Evolutionary conservation across 1,284 basidiomycete genomes (phyloP), one percentile per base, ranked within the genome.

Genomic region (Pseudozyma hubeiensis): DNA sequence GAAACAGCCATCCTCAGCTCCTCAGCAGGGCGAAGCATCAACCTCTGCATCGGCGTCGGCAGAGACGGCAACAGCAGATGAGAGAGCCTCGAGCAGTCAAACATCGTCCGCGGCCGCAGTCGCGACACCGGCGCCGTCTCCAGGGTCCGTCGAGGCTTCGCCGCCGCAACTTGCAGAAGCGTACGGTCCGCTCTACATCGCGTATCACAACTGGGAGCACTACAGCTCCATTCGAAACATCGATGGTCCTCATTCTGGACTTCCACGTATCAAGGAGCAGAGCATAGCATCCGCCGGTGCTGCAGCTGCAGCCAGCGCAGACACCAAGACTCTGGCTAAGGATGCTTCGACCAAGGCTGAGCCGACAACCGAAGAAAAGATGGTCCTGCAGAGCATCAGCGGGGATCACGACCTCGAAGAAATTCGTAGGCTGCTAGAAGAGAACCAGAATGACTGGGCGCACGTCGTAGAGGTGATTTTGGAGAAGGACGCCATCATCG

Each of bases 141-240:
- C 53, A 48, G 53, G 44, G 29, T 43, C 46, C 10, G n/a, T 45
- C 13, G 4, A 40, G 34, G 29, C 39, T 16, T 14, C 48, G 11
- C 8, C 45, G 3, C 7, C 39, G 13, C 43, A 46, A 16, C 58
- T 41, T 3, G 64, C 72, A 30, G 81, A 83, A 50, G 74, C 78
- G 9, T 77, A 71, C 35, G 81, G 81, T 1, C 79, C 81, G 4
- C 66, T 83, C 16, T 79, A 80, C 64, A 72, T 83, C 50, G 81
- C 81, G 35, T 94, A 94, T 81, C 91, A 94, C 81, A 92, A 93
- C 78, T 94, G 92, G 92, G 92, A 95, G 81, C 93, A 95, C 84
- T 95, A 94, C 82, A 93, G 92, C n/a, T 93, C 91, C 19, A 91
- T 95, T 54, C 91, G 93, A 41, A 94, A 92, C 83, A 85, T 93